Base-by-base conservation (phyloP, 805 yeast species). In the Lachancea fermentati region DNA sequence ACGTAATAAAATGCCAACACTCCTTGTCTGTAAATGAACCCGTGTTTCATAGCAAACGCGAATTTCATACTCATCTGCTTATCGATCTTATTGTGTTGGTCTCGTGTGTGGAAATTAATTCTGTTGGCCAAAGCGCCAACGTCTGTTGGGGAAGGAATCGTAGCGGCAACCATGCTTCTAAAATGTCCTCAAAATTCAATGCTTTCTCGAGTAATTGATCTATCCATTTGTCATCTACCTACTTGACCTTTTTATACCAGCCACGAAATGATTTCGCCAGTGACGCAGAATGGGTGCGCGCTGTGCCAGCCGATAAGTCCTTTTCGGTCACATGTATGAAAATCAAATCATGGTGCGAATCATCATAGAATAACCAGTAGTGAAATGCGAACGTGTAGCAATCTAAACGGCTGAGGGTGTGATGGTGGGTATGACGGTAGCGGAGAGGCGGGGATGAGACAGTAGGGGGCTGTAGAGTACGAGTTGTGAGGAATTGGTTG, bases 121-220 rank as follows among this genome's bases (percentile, higher is more conserved):
- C 95, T 69, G 69, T 86, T 86, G 34, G 80, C 95, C 38, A 85
- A 67, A 5, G 95, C 95, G 18, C 89, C 95, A 13, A 79, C 66
- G 57, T 85, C 95, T n/a, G 75, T 73, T 41, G 81, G 81, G n/a
- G 77, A 70, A 2, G 95, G 95, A 24, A 85, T 72, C 25, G 80
- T 74, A 16, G 47, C 41, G 15, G 28, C 36, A 24, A n/a, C 5
- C 22, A 7, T 35, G 4, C 8, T 34, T 19, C 7, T 22, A 9
- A 19, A 24, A 3, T 5, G 11, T 22, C 9, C 26, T 22, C 26
- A 11, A 22, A 22, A 22, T 22, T 22, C 26, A 22, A 7, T 7
- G 26, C 11, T 22, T 22, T n/a, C n/a, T n/a, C n/a, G n/a, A 19
- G 16, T 24, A 5, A 16, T 11, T 22, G n/a, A 24, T 14, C 18